Conservation (phyloP, 2,329 filamentous ascomycete species). For the Lachnellula subtilissima region DNA sequence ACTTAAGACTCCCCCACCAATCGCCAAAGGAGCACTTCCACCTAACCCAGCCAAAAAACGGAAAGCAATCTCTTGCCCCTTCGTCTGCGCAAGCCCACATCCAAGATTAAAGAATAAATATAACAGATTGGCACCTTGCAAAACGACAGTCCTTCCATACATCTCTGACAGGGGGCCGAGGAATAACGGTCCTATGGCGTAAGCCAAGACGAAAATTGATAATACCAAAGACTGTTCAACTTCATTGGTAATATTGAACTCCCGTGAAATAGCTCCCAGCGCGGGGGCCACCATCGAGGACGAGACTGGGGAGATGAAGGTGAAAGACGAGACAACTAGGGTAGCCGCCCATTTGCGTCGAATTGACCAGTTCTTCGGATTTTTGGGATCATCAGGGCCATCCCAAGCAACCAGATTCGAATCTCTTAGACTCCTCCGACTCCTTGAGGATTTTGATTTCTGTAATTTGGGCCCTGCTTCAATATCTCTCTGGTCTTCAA, state of each 20-base stretch:
- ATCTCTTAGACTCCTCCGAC: constrained; percentile 4
- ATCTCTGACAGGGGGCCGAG: constrained; percentile 57
- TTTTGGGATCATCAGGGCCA: constrained; percentile 14
- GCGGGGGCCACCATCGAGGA: constrained; percentile 49
- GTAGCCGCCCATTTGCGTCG: constrained; percentile 43
- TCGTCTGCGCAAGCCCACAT: constrained; percentile 41
- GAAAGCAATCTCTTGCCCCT: constrained; percentile 37
- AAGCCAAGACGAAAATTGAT: constrained; percentile 41
- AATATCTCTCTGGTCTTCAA: constrained; percentile 9
- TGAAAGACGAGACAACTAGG: constrained; percentile 41
- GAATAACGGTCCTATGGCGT: constrained; percentile 41
- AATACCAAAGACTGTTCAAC: constrained; percentile 43
- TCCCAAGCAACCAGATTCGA: constrained; percentile 15
- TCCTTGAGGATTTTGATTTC: constrained; percentile 3
- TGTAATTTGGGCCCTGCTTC: constrained; percentile 8
- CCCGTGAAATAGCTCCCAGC: constrained; percentile 44
- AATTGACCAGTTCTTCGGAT: constrained; percentile 11
- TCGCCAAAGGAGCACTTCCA: constrained; percentile 39
- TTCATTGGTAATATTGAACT: constrained; percentile 45
- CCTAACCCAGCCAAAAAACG: constrained; percentile 45
- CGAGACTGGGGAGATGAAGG: constrained; percentile 47
- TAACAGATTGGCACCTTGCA: constrained; percentile 42
- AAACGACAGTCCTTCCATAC: constrained; percentile 38
- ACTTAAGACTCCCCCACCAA: constrained; percentile 39
- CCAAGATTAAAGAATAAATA: constrained; percentile 49